Conservation (phyloP, 495 filamentous ascomycete genomes). For the Penicillium samsonianum region DNA sequence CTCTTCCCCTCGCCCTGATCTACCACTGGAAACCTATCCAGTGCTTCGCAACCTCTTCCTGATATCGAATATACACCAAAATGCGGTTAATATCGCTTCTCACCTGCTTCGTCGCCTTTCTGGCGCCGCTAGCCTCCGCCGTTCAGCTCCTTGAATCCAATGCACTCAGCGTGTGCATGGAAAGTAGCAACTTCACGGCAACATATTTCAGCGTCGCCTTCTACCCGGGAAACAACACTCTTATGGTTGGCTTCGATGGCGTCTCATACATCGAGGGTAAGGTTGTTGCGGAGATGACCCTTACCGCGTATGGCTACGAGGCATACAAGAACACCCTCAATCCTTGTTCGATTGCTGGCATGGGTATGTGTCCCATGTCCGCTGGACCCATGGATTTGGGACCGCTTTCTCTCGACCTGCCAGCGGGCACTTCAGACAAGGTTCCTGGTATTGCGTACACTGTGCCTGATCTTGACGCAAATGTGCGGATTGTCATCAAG, state of each 20-base stretch:
- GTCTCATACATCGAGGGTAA: conserved; percentile 83
- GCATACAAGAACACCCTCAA: conserved; percentile 65
- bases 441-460: conserved; percentile 87
- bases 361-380: conserved; percentile 91
- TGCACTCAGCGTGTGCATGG: conserved; percentile 76
- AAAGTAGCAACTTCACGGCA: conserved; percentile 77
- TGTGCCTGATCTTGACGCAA: conserved; percentile 92
- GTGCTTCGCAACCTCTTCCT: conserved; percentile 15
- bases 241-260: conserved; percentile 75
- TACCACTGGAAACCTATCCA: conserved; percentile 14
- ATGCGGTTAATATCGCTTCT: conserved; percentile 47
- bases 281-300: conserved; percentile 73
- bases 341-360: conserved; percentile 70
- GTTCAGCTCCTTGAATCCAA: conserved; percentile 63
- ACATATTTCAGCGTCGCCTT: conserved; percentile 80
- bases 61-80: conserved; percentile 20
- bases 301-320: conserved; percentile 80
- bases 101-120: conserved; percentile 40
- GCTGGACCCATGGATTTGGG: conserved; percentile 75
- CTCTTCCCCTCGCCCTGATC: conserved; percentile 20
- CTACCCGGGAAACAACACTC: conserved; percentile 71
- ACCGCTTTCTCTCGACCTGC: conserved; percentile 64
- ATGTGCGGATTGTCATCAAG: conserved; percentile 78
- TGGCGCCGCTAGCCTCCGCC: conserved; percentile 44
- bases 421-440: conserved; percentile 52